Evolutionary conservation across 1,284 basidiomycete genomes (phyloP).

Genomic region (Omphalotus olearius): DNA sequence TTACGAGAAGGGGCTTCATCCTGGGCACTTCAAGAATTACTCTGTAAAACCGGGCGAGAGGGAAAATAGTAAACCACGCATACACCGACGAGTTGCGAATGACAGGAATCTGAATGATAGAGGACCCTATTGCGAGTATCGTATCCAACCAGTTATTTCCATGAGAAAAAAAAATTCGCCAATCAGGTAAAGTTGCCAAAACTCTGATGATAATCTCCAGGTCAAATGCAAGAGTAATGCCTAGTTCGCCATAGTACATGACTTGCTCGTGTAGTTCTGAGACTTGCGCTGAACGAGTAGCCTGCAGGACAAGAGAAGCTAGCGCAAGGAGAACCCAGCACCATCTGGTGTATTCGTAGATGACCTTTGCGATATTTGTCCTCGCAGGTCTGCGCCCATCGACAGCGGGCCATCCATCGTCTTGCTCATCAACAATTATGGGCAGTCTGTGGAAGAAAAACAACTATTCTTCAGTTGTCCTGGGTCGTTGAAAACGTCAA

Average conservation of each 20-base stretch:
- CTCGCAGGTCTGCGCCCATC: constrained; percentile 39
- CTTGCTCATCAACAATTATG: constrained; percentile 22
- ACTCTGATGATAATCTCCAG: constrained; percentile 84
- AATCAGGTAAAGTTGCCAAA: constrained; percentile 73
- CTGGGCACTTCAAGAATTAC: constrained; percentile 88
- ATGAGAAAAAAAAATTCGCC: constrained; percentile 73
- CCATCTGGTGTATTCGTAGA: constrained; percentile 63
- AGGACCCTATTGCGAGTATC: constrained; percentile 76
- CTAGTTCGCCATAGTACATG: constrained; percentile 70
- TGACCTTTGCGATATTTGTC: constrained; percentile 45
- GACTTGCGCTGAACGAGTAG: constrained; percentile 63
- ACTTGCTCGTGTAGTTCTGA: constrained; percentile 40
- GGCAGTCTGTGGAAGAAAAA: neutral
- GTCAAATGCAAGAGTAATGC: constrained; percentile 83
- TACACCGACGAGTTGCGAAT: constrained; percentile 70
- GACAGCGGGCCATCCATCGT: constrained; percentile 54
- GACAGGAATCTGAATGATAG: constrained; percentile 83
- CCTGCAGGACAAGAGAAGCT: constrained; percentile 74
- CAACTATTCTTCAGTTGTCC: neutral
- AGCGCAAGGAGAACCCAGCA: constrained; percentile 80
- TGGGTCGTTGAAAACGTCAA: neutral
- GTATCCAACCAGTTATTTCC: constrained; percentile 77
- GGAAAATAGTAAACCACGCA: constrained; percentile 91
- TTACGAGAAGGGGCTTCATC: constrained; percentile 76
- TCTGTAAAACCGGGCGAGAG: constrained; percentile 88